Base-by-base conservation (phyloP, 2,329 filamentous ascomycete genomes). In the Ceratocystiopsis brevicomis region DNA sequence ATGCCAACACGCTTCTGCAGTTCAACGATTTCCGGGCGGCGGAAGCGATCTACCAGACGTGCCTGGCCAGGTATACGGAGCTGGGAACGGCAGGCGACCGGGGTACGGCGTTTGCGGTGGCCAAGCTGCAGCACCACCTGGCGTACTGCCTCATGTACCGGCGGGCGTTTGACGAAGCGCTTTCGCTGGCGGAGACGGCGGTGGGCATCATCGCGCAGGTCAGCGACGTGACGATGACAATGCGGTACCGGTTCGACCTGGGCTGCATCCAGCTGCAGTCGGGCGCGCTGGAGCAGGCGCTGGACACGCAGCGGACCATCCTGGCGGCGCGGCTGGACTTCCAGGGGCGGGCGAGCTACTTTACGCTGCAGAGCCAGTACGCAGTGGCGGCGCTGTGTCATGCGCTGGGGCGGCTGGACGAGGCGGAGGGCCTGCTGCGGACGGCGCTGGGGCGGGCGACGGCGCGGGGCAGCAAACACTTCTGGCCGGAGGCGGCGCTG, bases 1-100 rank as follows among this genome's bases (percentile, higher is more conserved):
- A 49, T n/a, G 48, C 48, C 43, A 49, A 49, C 43, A 48, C 48
- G 3, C 39, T 49, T 21, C 38, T 49, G 38, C 46, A 49, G 45
- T 49, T 48, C 37, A 47, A 49, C 41, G 48, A 48, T 39, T 45
- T 43, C 19, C 19, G 16, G n/a, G 17, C 38, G 14, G 48, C 48
- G 2, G 45, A 44, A 40, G 44, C 41, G 13, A 48, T 49, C 36
- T 49, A 49, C 38, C 34, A 45, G 18, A 38, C 25, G n/a, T 49
- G 48, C 32, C 41, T 48, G 12, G 41, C 41, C 6, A 43, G 42
- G n/a, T 49, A 44, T 34, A 10, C 19, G 30, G 44, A 39, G 8
- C 35, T 44, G 17, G 41, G 46, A 33, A 14, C 34, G 9, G 32
- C 14, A 6, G 37, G 37, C 11, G 46, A 47, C 19, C 21, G 21